Evolutionary conservation across 805 yeast species (phyloP), one percentile per base, ranked within the genome.

Genomic region (Komagataella mondaviorum): DNA sequence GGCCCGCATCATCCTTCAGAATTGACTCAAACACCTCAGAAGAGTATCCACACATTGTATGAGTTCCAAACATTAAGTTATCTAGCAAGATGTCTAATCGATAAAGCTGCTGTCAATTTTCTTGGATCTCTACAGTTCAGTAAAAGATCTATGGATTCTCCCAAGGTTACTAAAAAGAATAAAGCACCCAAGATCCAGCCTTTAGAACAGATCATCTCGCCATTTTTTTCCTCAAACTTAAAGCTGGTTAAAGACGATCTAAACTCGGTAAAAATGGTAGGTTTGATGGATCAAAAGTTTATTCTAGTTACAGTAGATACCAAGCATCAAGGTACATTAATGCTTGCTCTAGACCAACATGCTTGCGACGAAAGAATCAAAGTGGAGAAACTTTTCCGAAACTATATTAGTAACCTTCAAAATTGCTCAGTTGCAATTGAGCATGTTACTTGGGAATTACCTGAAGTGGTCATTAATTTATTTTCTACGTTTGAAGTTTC

Each of bases 331-430:
- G 47, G 49, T 1, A n/a, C 59, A 1, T 39, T 54, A 1, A 54
- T 78, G 14, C 62, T 77, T 18, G 64, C 78, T 1, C 58, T 85
- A 4, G 96, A 88, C 60, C 96, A 88, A 59, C 96, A 88, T 68
- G 96, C 96, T 0, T 78, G 83, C 51, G 95, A 85, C 64, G 96
- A 88, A 60, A 64, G 96, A 51, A 70, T 85, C 0, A 69, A 70
- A 48, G 74, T 84, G 2, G 96, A 88, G 57, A 49, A 53, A 1
- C 57, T 73, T 10, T 64, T 78, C n/a, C 55, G 60, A 39, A 70
- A 69, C 2, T 68, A 71, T 51, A 58, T 77, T 2, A 47, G 53
- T 5, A 54, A 55, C 7, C 68, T 62, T 12, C 8, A 8, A 23
- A 39, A 14, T 12, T 17, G 18, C 23, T 47, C 22, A n/a, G 22